phyloP scores from a whole-genome alignment of 176 grass and related monocot genomes.

The Raddia distichophylla region DNA sequence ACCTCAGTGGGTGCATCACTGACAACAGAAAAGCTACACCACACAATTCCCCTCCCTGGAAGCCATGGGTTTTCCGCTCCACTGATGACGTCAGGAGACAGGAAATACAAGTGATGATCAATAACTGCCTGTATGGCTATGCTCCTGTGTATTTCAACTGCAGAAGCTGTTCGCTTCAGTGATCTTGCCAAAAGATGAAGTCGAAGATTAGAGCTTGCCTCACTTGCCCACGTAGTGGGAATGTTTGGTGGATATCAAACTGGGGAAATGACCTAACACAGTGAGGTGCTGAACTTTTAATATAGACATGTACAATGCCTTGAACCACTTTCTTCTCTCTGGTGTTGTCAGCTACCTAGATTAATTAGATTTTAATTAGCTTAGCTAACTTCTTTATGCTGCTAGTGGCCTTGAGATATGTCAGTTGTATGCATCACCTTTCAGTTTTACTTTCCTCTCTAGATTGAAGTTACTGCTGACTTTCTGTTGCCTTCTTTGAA shows the following conservation, averaged over 20 bases:
- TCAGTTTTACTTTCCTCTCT: not conserved
- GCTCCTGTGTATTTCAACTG: constrained; percentile 31
- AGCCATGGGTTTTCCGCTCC: constrained; percentile 16
- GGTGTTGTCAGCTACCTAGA: not conserved
- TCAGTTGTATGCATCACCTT: not conserved
- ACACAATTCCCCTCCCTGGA: constrained; percentile 18
- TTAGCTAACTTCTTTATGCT: not conserved
- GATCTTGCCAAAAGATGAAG: not conserved
- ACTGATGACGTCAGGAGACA: constrained; percentile 37
- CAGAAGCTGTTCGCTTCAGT: constrained; percentile 9
- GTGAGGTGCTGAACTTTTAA: not conserved
- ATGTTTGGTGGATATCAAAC: constrained; percentile 15
- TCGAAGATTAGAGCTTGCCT: not conserved
- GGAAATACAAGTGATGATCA: constrained; percentile 1
- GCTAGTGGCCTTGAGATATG: not conserved
- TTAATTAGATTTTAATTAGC: not conserved
- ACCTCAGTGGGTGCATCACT: constrained; percentile 27
- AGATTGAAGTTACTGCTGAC: not conserved
- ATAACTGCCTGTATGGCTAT: constrained; percentile 34
- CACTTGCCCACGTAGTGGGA: not conserved
- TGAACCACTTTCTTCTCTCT: not conserved
- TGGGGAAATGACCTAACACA: not conserved
- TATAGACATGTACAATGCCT: not conserved
- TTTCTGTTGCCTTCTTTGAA: not conserved
- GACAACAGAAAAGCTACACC: constrained; percentile 42